Base-by-base conservation (phyloP, 148 eudicot species). In the Nepenthes mirabilis region DNA sequence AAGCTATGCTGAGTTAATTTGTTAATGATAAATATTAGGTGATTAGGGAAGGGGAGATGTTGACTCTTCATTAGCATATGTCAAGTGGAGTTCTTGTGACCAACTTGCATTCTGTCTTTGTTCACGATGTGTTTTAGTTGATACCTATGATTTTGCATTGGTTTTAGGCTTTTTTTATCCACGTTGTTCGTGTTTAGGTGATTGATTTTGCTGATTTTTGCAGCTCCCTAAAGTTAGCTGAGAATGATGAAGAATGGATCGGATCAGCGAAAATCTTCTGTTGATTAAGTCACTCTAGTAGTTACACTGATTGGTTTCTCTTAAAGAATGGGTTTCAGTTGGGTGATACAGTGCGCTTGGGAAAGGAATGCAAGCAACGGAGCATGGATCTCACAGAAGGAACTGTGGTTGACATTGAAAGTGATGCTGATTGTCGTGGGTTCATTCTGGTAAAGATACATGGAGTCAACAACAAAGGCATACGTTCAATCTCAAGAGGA, bases 351-450 rank as follows among this genome's bases (percentile, higher is more conserved):
- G 97, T 86, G 45, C 88, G 88, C 0, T 90, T 94, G 35, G 63
- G 90, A 52, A 90, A 84, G 70, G 77, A 79, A 1, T 67, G 72
- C 72, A 86, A 65, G 68, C 49, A 68, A 36, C 80, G 78, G 37
- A 86, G 71, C 68, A 86, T 86, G 90, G 79, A 74, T 37, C 61
- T 90, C 65, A 90, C 88, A 0, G 95, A 84, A 54, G 97, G 95
- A 2, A 78, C 81, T 51, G 65, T 90, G 12, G 95, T 90, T 11
- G 86, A 86, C 52, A 68, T 80, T 5, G 90, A 86, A 61, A 65
- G 69, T n/a, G 75, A 60, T 52, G 64, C 74, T 37, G 77, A 70
- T 35, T 82, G 53, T 47, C 70, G 68, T 49, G 82, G 80, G 56
- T 80, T 51, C 67, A 80, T 80, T 55, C 68, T 90, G n/a, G 91